Base-by-base conservation (phyloP, 345 rosid genomes). In the Populus alba region DNA sequence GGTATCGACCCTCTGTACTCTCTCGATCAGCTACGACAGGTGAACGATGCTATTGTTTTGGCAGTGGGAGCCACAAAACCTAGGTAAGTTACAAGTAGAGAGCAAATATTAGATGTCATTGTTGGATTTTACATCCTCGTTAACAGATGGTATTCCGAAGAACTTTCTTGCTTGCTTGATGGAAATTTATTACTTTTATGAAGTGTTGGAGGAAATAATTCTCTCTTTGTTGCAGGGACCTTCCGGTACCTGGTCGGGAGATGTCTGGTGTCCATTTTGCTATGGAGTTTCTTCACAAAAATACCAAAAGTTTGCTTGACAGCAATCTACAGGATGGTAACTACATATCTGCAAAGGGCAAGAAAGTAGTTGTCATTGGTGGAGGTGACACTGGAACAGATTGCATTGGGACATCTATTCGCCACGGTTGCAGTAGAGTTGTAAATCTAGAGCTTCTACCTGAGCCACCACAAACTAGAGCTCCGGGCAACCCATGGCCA, bases 401-500 rank as follows among this genome's bases (percentile, higher is more conserved):
- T 87, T 97, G 99, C 79, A 90, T 97, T 7, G 99, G 97, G 71
- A 97, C 99, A 70, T 97, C 99, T 9, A 91, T 97, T 75, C 92
- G 99, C 22, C 99, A 97, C 82, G 98, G 97, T 38, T 97, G 99
- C 81, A 88, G 68, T 76, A 87, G 82, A 77, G 18, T 97, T 1
- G 88, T 91, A 43, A 97, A 97, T 82, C 86, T 97, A 8, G 99
- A 97, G 89, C 98, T 97, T 78, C 94, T 94, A 73, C 94, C 99
- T 55, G 89, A 91, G 86, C 98, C 99, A 47, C 98, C 99, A 20
- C 72, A 45, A 79, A 83, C 85, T 5, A 90, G 99, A 86, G 98
- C 97, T 74, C 91, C 97, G 27, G 97, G 97, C 81, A 97, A 97
- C 87, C 99, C 98, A n/a, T 97, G 99, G 99, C 99, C 99, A 45